Conservation (phyloP, 2,329 filamentous ascomycete genomes). For the Aureobasidium sp. region DNA sequence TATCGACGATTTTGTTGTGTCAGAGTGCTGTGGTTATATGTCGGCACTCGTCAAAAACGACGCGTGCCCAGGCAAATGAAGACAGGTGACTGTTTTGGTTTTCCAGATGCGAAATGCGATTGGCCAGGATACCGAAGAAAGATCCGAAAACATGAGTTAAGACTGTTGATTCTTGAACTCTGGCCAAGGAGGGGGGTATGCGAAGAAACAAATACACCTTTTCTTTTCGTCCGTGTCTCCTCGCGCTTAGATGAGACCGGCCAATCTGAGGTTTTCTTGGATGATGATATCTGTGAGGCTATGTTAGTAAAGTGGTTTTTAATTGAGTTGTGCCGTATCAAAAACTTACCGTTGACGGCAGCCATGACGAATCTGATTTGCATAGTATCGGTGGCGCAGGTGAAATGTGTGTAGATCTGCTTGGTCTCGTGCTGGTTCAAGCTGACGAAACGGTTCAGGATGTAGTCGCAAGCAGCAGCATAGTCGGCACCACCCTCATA, state of each 20-base stretch:
- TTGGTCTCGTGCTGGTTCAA: slow-evolving; percentile 99
- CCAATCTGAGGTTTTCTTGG: slow-evolving; percentile 95
- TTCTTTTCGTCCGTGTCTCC: neutral
- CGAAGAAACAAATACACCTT: neutral
- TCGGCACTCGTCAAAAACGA: neutral
- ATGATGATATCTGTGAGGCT: slow-evolving; percentile 86
- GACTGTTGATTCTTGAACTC: slow-evolving; percentile 12
- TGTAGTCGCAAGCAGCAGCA: slow-evolving; percentile 93
- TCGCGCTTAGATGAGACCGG: slow-evolving; percentile 74
- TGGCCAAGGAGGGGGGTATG: neutral
- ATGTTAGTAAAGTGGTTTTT: slow-evolving; percentile 36
- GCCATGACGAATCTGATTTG: slow-evolving; percentile 99
- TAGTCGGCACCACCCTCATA: slow-evolving; percentile 95
- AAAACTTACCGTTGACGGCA: slow-evolving; percentile 81
- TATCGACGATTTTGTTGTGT: neutral
- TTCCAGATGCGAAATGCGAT: neutral
- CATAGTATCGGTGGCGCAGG: slow-evolving; percentile 95
- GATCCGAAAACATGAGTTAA: neutral
- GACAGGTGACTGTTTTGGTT: neutral
- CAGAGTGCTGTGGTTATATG: neutral
- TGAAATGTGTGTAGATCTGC: slow-evolving; percentile 99
- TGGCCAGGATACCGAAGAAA: neutral
- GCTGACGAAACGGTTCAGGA: slow-evolving; percentile 89
- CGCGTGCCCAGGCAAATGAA: neutral
- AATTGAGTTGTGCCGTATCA: neutral